Percentiles rank a stretch among this genome's conserved stretches.
Evolutionary conservation across 2,329 filamentous ascomycete genomes (phyloP).

Genomic region (Trichocomaceae sp.): DNA sequence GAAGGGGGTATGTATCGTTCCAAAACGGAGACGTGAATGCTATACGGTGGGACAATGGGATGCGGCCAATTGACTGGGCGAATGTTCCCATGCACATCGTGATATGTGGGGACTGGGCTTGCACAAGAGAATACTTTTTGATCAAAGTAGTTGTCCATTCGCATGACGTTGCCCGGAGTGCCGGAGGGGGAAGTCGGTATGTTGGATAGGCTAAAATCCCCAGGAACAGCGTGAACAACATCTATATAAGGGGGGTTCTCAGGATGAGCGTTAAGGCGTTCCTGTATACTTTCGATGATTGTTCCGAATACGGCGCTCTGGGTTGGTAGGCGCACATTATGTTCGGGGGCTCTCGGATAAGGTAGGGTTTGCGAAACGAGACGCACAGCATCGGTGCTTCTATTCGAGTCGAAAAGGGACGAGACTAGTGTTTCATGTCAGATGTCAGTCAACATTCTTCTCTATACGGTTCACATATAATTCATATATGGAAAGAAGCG

Average conservation of each 20-base stretch:
- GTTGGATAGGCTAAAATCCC: slow-evolving; percentile 55
- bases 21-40: slow-evolving; percentile 55
- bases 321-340: slow-evolving; percentile 23
- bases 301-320: slow-evolving; percentile 44
- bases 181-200: slow-evolving; percentile 57
- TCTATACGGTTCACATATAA: neutral
- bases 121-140: slow-evolving; percentile 56
- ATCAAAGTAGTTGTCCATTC: slow-evolving; percentile 56
- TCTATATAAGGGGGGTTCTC: slow-evolving; percentile 55
- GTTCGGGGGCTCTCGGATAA: slow-evolving; percentile 40
- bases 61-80: slow-evolving; percentile 43
- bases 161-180: slow-evolving; percentile 46
- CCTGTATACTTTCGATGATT: slow-evolving; percentile 51
- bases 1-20: slow-evolving; percentile 62
- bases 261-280: slow-evolving; percentile 37
- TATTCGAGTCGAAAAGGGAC: slow-evolving; percentile 32
- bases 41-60: slow-evolving; percentile 54
- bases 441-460: neutral
- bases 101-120: slow-evolving; percentile 53
- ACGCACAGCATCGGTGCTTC: slow-evolving; percentile 42
- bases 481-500: neutral
- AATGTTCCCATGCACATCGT: slow-evolving; percentile 47
- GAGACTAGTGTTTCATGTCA: slow-evolving; percentile 23
- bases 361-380: slow-evolving; percentile 57
- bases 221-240: slow-evolving; percentile 57